Evolutionary conservation across 768 basidiomycete genomes (phyloP).

Genomic region (Amanita pseudoporphyria): DNA sequence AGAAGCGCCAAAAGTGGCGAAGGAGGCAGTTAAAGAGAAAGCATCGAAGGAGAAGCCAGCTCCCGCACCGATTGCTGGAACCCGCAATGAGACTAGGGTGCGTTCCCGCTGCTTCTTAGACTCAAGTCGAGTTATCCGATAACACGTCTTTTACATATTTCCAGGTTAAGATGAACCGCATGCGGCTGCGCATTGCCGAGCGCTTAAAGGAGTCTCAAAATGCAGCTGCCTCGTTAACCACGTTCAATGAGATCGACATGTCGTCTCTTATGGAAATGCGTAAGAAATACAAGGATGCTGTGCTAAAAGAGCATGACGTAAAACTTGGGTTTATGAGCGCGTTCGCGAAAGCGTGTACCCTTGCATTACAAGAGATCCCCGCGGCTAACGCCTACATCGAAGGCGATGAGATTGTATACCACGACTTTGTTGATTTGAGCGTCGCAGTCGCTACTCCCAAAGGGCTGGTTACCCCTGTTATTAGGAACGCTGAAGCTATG

Average conservation of each 20-base stretch:
- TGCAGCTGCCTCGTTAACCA: constrained; percentile 91
- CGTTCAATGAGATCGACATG: constrained; percentile 99
- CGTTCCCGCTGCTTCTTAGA: constrained; percentile 13
- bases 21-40: constrained; percentile 13
- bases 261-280: constrained; percentile 90
- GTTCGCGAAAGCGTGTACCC: constrained; percentile 77
- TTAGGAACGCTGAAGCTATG: constrained; percentile 84
- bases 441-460: constrained; percentile 98
- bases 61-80: constrained; percentile 30
- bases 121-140: background rate
- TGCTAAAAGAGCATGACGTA: constrained; percentile 87
- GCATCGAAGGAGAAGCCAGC: constrained; percentile 14
- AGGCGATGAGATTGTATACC: constrained; percentile 88
- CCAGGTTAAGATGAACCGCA: constrained; percentile 98
- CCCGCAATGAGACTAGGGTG: constrained; percentile 80
- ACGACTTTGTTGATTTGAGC: constrained; percentile 86
- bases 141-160: constrained; percentile 1
- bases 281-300: constrained; percentile 84
- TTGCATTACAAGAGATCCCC: constrained; percentile 88
- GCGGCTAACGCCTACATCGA: constrained; percentile 93
- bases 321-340: constrained; percentile 99
- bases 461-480: constrained; percentile 93
- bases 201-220: constrained; percentile 98
- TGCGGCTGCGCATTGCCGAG: constrained; percentile 95
- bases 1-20: constrained; percentile 15